A percentile compares a stretch with the other conserved stretches of the same genome.
Conservation (phyloP, 164 flowering plant species). For the Euptelea pleiosperma region DNA sequence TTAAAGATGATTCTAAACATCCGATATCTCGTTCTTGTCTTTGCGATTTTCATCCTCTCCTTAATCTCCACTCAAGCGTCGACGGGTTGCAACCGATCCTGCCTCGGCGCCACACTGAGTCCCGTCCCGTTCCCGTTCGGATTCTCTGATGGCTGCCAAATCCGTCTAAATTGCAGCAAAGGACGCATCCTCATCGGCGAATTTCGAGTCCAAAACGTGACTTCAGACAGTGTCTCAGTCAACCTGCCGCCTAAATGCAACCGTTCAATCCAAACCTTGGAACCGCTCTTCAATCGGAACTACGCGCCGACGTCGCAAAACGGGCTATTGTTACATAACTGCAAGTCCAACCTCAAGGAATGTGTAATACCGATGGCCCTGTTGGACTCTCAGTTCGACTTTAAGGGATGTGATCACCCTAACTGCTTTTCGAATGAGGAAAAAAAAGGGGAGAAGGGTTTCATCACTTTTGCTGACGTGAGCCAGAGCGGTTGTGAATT, state of each 20-base stretch:
- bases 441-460: constrained; percentile 5
- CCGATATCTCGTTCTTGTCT: not conserved
- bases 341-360: constrained; percentile 15
- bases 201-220: constrained; percentile 36
- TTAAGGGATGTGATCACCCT: constrained; percentile 12
- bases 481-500: constrained; percentile 24
- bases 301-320: constrained; percentile 52
- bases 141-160: constrained; percentile 55
- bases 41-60: not conserved
- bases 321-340: constrained; percentile 50
- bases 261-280: constrained; percentile 37
- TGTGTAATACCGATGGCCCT: constrained; percentile 34
- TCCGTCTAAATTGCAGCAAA: constrained; percentile 50
- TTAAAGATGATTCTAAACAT: not conserved
- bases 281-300: constrained; percentile 36
- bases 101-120: constrained; percentile 17
- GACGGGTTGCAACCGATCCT: constrained; percentile 24
- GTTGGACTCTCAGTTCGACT: constrained; percentile 30
- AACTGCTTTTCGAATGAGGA: constrained; percentile 37
- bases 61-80: constrained; percentile 8
- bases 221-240: constrained; percentile 32
- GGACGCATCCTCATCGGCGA: constrained; percentile 29
- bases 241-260: constrained; percentile 41
- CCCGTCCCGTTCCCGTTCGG: constrained; percentile 60
- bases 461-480: constrained; percentile 22